Conservation (phyloP, 2,329 filamentous ascomycete genomes). For the Acarospora socialis region DNA sequence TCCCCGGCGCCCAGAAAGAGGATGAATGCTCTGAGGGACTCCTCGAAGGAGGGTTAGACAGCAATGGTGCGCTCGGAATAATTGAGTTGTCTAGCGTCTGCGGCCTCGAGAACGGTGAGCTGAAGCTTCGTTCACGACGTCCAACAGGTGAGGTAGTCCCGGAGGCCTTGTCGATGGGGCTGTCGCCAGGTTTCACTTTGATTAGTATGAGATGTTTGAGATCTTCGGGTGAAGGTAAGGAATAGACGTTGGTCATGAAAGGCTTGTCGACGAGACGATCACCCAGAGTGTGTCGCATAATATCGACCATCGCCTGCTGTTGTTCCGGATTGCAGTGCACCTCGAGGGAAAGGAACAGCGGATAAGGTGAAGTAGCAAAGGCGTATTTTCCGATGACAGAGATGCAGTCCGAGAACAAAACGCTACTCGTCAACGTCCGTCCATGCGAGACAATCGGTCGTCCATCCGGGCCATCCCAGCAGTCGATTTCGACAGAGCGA, state of each 20-base stretch:
- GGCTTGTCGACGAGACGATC: slow-evolving; percentile 65
- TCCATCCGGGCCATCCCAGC: slow-evolving; percentile 86
- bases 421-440: slow-evolving; percentile 72
- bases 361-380: slow-evolving; percentile 74
- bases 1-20: slow-evolving; percentile 36
- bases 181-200: slow-evolving; percentile 78
- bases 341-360: slow-evolving; percentile 87
- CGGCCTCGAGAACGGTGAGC: slow-evolving; percentile 58
- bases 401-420: slow-evolving; percentile 84
- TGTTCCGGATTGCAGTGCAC: slow-evolving; percentile 79
- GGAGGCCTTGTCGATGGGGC: slow-evolving; percentile 33
- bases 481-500: slow-evolving; percentile 92
- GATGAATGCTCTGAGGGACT: slow-evolving; percentile 35
- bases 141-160: slow-evolving; percentile 35
- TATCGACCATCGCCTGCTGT: slow-evolving; percentile 76
- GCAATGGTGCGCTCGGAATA: slow-evolving; percentile 33
- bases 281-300: slow-evolving; percentile 74
- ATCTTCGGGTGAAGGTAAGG: slow-evolving; percentile 73
- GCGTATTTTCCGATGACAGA: slow-evolving; percentile 89
- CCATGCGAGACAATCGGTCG: slow-evolving; percentile 86
- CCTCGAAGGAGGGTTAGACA: slow-evolving; percentile 39
- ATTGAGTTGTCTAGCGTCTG: slow-evolving; percentile 43
- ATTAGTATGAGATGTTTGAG: slow-evolving; percentile 72
- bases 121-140: slow-evolving; percentile 54
- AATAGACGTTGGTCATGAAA: slow-evolving; percentile 47